Base-by-base conservation (phyloP, 805 yeast species). In the Starmera quercuum region DNA sequence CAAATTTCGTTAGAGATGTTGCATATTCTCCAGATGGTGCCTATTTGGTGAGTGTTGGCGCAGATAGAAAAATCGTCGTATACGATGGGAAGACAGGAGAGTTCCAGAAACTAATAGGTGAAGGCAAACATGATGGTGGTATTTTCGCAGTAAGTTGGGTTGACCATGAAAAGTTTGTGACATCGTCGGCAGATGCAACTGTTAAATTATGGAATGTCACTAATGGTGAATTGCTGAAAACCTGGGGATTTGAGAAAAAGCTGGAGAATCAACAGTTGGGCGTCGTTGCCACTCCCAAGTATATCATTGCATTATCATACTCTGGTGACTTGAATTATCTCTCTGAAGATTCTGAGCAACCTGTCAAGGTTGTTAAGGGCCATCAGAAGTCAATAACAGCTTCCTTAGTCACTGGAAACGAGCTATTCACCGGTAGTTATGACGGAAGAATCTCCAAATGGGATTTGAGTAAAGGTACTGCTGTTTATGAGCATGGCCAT, bases 21-120 rank as follows among this genome's bases (percentile, higher is more conserved):
- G 71, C 74, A 44, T 92, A 78, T 54, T 77, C 95, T 4, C 86
- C 88, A 16, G 81, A 78, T 47, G 97, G 97, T 16, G 70, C 71
- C 35, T 68, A 62, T 53, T 68, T 84, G 10, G 80, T 80, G 8
- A 74, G 86, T 47, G 95, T 81, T 4, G 95, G 97, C 16, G 74
- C 90, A 20, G 97, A 92, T 58, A 73, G 94, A 43, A 61, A 66
- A 31, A 73, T 85, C 36, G 82, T 72, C 22, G 55, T 88, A 7
- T 92, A 85, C 56, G 95, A 90, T 41, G 97, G 97, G 16, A 78
- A 79, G 45, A 73, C 83, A 6, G 97, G 97, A 26, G 95, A 83
- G 33, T 73, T 70, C 43, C 66, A 68, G 35, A 72, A 68, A 46
- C 53, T 77, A 19, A 63, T 55, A 25, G 42, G 54, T 6, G 54